A percentile compares a stretch with the other conserved stretches of the same genome.
These are phyloP conservation scores for Agrocybe pediades DNA, from an alignment of 768 basidiomycete genomes.

Conservation along the genomic window DNA sequence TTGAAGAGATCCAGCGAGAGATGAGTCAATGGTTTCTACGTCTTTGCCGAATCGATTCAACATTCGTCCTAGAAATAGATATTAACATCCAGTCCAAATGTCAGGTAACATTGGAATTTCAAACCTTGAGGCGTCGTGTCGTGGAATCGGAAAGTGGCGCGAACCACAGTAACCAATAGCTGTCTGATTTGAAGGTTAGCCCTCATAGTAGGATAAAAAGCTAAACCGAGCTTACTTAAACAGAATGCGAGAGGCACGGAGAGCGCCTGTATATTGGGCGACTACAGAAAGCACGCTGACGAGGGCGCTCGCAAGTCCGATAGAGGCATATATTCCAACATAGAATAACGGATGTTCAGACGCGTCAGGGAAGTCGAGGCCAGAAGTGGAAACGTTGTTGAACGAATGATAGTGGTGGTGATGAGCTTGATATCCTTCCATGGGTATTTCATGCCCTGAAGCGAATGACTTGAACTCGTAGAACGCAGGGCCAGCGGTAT, in stretches of 20 bases:
- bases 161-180: slow-evolving; percentile 69
- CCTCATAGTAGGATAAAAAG: slow-evolving; percentile 16
- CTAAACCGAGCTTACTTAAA: slow-evolving; percentile 28
- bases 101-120: not conserved
- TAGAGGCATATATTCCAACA: slow-evolving; percentile 56
- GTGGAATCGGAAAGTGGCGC: slow-evolving; percentile 84
- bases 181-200: slow-evolving; percentile 36
- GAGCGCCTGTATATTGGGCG: slow-evolving; percentile 56
- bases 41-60: slow-evolving; percentile 88
- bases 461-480: slow-evolving; percentile 38
- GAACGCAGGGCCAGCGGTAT: slow-evolving; percentile 18
- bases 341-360: slow-evolving; percentile 64
- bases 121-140: slow-evolving; percentile 81
- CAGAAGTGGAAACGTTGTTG: slow-evolving; percentile 24
- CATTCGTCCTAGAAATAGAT: slow-evolving; percentile 60
- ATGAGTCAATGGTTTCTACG: slow-evolving; percentile 83
- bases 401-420: slow-evolving; percentile 21
- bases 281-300: slow-evolving; percentile 43
- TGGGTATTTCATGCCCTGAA: slow-evolving; percentile 37
- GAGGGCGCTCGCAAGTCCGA: slow-evolving; percentile 48
- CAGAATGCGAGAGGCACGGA: slow-evolving; percentile 36
- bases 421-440: slow-evolving; percentile 26
- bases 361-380: slow-evolving; percentile 44
- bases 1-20: slow-evolving; percentile 67
- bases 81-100: not conserved